Evolutionary conservation across 176 grass and related monocot genomes (phyloP), one percentile per base, ranked within the genome.

Genomic region (Eleusine indica): DNA sequence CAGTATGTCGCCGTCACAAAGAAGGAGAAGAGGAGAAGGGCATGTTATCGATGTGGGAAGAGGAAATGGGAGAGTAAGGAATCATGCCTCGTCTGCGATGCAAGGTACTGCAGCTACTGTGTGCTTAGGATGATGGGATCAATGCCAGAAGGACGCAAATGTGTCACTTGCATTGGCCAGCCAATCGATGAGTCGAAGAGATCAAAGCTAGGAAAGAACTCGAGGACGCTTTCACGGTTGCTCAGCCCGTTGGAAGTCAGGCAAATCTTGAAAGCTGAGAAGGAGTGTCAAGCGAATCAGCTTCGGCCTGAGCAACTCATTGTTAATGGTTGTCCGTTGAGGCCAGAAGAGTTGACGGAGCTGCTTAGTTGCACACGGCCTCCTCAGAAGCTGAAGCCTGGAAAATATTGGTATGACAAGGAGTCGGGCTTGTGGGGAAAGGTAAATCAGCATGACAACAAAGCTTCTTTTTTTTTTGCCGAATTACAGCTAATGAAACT

Each of bases 351-450:
- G 87, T 71, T 98, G 93, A 79, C 85, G 3, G 93, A 98, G 2
- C 76, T 98, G 89, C 83, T 98, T 28, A 97, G 92, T 70, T 97
- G 95, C 16, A 49, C 78, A 3, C 84, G 86, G 40, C 90, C 95
- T 42, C 95, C 95, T 43, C 90, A 89, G 53, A 97, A 94, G 21
- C 88, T 97, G 52, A 97, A 94, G 67, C 95, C 95, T 44, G 95
- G 95, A 16, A 91, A 81, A 14, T 97, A 97, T 75, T 97, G 95
- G 95, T 97, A 97, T 41, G 95, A 97, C 71, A 97, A 97, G 75
- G 95, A 97, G 88, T 94, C 92, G 0, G 95, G 95, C 18, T 79
- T 98, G 69, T 98, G 96, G 93, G 96, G 96, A 88, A 95, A 95
- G 87, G 96, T 86, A 87, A 89, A 84, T 78, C 53, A 25, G 9